Conservation (phyloP, 2,329 filamentous ascomycete genomes). For the Leptodontidium sp. region DNA sequence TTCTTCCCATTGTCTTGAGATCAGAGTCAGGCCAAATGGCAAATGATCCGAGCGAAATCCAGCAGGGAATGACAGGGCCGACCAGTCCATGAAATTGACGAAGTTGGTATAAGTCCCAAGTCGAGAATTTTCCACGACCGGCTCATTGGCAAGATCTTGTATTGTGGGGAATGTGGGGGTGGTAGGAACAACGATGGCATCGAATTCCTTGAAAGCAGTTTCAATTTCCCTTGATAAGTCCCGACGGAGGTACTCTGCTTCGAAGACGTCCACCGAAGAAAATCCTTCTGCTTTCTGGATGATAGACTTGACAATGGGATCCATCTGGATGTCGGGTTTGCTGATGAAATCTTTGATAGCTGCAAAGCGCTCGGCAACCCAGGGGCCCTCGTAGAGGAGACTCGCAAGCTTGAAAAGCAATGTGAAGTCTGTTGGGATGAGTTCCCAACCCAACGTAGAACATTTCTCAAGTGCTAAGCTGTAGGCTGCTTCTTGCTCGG, state of each 20-base stretch:
- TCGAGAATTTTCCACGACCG: conserved; percentile 61
- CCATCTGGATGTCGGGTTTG: conserved; percentile 15
- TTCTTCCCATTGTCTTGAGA: conserved; percentile 21
- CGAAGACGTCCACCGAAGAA: conserved; percentile 17
- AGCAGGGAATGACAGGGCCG: conserved; percentile 49
- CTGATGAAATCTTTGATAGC: conserved; percentile 24
- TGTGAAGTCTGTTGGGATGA: conserved; percentile 18
- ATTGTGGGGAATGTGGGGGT: conserved; percentile 61
- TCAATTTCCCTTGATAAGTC: conserved; percentile 17
- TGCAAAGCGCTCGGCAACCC: conserved; percentile 22
- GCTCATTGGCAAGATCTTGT: conserved; percentile 58
- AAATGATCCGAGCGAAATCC: conserved; percentile 19
- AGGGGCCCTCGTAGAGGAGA: conserved; percentile 22
- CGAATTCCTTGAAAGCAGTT: conserved; percentile 51
- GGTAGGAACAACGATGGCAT: conserved; percentile 64
- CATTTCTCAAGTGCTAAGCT: neutral
- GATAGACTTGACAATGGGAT: conserved; percentile 15
- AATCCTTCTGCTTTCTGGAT: conserved; percentile 11
- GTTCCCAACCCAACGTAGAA: conserved; percentile 3
- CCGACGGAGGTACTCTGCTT: conserved; percentile 25
- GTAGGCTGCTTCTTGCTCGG: conserved; percentile 10
- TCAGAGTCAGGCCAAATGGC: conserved; percentile 19
- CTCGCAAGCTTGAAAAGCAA: conserved; percentile 17
- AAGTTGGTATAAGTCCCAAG: conserved; percentile 67
- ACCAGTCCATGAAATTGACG: conserved; percentile 67